A percentile compares a stretch with the other conserved stretches of the same genome.
These are phyloP conservation scores for Multifurca ochricompacta DNA, from an alignment of 768 basidiomycete genomes.

Conservation along the genomic window DNA sequence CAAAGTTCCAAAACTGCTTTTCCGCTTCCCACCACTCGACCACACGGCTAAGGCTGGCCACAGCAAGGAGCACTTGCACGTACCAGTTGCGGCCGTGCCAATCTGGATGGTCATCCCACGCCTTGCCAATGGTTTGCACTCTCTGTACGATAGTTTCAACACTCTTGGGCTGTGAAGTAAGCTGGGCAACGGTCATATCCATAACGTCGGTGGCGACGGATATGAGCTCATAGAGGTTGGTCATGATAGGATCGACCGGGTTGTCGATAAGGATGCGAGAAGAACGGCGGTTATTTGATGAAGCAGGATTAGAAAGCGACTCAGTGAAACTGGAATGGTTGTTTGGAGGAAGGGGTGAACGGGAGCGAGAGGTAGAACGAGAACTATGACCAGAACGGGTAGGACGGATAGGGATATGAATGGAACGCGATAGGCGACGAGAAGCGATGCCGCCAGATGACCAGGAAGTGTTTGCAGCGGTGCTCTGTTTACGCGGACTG, in stretches of 20 bases:
- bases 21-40: slow-evolving; percentile 99
- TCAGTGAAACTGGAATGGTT: slow-evolving; percentile 62
- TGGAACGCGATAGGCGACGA: slow-evolving; percentile 77
- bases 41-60: slow-evolving; percentile 92
- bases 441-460: slow-evolving; percentile 39
- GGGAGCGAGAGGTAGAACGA: slow-evolving; percentile 89
- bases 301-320: slow-evolving; percentile 25
- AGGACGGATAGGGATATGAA: slow-evolving; percentile 64
- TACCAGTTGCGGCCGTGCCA: slow-evolving; percentile 99
- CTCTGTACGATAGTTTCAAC: slow-evolving; percentile 85
- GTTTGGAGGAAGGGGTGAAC: slow-evolving; percentile 81
- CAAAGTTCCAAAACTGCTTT: slow-evolving; percentile 99
- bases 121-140: slow-evolving; percentile 85
- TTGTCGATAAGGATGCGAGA: slow-evolving; percentile 81
- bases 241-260: slow-evolving; percentile 84
- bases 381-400: slow-evolving; percentile 76
- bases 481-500: slow-evolving; percentile 53
- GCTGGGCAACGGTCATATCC: slow-evolving; percentile 81
- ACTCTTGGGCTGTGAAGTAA: slow-evolving; percentile 77
- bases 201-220: slow-evolving; percentile 87
- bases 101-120: slow-evolving; percentile 97
- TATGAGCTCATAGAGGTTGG: slow-evolving; percentile 86
- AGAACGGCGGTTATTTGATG: slow-evolving; percentile 53
- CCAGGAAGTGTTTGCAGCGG: slow-evolving; percentile 24
- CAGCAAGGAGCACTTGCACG: slow-evolving; percentile 90